Percentiles rank a stretch among this genome's conserved stretches.
Evolutionary conservation across 2,329 filamentous ascomycete species (phyloP).

Genomic region (Pseudogymnoascus sp.): DNA sequence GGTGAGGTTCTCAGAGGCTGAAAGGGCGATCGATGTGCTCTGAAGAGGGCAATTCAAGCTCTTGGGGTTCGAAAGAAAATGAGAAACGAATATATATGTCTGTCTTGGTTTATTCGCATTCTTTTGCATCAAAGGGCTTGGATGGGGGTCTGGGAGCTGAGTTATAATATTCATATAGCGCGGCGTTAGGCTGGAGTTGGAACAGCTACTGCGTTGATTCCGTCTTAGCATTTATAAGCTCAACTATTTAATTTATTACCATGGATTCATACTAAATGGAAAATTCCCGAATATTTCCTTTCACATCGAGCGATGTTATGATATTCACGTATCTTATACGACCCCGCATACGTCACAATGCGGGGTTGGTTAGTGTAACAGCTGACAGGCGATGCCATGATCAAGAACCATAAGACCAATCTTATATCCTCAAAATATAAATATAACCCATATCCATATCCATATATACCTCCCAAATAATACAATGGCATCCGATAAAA

Average conservation of each 20-base stretch:
- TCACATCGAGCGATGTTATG: not conserved
- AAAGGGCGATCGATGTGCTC: slow-evolving; percentile 10
- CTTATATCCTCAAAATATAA: not conserved
- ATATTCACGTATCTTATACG: not conserved
- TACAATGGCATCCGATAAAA: slow-evolving; percentile 24
- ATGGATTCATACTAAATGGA: not conserved
- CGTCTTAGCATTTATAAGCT: not conserved
- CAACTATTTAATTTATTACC: not conserved
- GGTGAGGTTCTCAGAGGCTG: slow-evolving; percentile 23
- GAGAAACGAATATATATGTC: not conserved
- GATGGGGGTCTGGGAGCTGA: not conserved
- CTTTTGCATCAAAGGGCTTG: not conserved
- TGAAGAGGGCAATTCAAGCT: not conserved
- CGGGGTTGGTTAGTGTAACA: not conserved
- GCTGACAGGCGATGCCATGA: slow-evolving; percentile 1
- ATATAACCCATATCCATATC: not conserved
- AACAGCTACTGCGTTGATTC: not conserved
- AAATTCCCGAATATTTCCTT: not conserved
- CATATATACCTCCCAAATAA: slow-evolving; percentile 23
- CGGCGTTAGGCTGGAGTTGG: not conserved
- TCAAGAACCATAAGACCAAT: not conserved
- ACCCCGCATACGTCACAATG: slow-evolving; percentile 2
- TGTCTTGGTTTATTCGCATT: not conserved
- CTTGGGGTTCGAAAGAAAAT: not conserved
- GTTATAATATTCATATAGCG: not conserved